These are phyloP conservation scores for Alloteropsis semialata DNA, from an alignment of 176 grass and related monocot species.

Conservation along the genomic window DNA sequence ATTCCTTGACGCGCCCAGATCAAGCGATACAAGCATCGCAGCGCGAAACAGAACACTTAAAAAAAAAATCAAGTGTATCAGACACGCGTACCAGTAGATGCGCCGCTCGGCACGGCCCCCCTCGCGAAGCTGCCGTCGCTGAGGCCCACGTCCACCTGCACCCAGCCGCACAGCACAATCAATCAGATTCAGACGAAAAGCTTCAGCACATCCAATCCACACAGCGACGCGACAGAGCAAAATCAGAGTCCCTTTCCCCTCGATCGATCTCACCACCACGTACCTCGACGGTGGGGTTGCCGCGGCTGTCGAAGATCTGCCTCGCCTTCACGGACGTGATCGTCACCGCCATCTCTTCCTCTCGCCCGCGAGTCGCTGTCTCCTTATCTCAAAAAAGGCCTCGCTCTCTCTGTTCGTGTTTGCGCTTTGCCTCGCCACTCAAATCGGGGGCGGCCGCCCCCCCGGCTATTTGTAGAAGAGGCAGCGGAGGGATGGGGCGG, in stretches of 20 bases:
- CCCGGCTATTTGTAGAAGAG: neutral
- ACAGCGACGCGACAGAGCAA: neutral
- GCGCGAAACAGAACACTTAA: neutral
- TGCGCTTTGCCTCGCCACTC: neutral
- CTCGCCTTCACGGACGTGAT: constrained; percentile 72
- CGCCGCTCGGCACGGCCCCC: constrained; percentile 86
- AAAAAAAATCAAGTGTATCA: neutral
- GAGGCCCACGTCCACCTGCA: constrained; percentile 62
- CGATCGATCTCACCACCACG: neutral
- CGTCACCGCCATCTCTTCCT: constrained; percentile 40
- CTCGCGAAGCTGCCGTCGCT: constrained; percentile 65
- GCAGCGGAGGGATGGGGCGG: neutral
- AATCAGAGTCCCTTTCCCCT: neutral
- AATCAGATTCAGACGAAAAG: neutral
- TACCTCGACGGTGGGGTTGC: constrained; percentile 74
- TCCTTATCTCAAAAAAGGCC: neutral
- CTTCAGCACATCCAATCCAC: neutral
- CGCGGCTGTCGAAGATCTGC: constrained; percentile 98
- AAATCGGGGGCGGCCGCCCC: neutral
- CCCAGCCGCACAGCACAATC: neutral
- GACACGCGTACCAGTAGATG: constrained; percentile 68
- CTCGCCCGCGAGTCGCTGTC: neutral
- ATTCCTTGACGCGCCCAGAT: neutral
- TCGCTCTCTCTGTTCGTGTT: neutral
- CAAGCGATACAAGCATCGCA: neutral